Base-by-base conservation (phyloP, 2,329 filamentous ascomycete genomes). In the Fusarium bulbicola region DNA sequence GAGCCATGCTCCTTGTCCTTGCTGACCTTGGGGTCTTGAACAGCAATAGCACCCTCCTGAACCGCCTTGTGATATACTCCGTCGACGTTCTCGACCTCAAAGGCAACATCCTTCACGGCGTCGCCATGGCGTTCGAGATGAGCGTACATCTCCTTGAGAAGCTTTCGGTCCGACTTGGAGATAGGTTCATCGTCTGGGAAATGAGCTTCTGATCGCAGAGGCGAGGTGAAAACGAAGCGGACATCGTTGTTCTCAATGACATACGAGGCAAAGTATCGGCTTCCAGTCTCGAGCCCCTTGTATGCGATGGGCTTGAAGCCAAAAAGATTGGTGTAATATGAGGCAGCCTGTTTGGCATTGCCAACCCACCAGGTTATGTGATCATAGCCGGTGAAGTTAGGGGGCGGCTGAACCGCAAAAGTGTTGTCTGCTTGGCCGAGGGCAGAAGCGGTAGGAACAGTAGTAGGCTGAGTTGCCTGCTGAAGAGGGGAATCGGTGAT, bases 351-450 rank as follows among this genome's bases (percentile, higher is more conserved):
- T 85, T 98, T 98, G 77, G 95, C 95, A 81, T 98, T 98, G 80
- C 95, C 95, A 36, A 98, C 95, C 86, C 94, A 97, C 95, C 95
- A 98, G 76, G 94, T 95, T 63, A 97, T 90, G 83, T 97, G 93
- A 84, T 97, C 94, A 82, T 97, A 98, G 79, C 94, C 95, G 69
- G 90, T 89, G 85, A 97, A 95, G 80, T 87, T 88, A 77, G 82
- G 70, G 77, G 84, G 76, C 76, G 86, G 84, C 77, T 88, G 86
- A 52, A 89, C 84, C 68, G 87, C 86, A 77, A 85, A 88, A 47
- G 58, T 65, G 77, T 85, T 85, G 77, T 88, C 88, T 66, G 81
- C 79, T 47, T 80, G 77, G 45, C 80, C 76, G 61, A 82, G 79
- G 49, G 83, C 79, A 59, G 74, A 52, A 66, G 52, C 63, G 57